phyloP scores from a whole-genome alignment of 441 rosid species.

The Croton laevigatus region DNA sequence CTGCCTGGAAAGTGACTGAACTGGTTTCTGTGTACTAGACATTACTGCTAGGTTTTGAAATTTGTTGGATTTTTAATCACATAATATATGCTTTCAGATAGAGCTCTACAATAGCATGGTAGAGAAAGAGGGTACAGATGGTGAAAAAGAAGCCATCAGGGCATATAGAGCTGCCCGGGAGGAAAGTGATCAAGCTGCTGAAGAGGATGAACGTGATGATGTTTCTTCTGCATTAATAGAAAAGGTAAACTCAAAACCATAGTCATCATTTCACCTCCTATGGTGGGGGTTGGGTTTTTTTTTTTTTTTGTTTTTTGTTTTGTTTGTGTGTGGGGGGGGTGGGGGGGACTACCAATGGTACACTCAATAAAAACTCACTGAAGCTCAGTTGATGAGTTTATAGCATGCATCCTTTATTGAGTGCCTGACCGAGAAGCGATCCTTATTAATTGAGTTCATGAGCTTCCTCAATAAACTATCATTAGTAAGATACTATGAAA shows the following conservation, averaged over 20 bases:
- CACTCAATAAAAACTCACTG: no score
- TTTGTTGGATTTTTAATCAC: neutral
- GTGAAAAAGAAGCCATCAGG: slow-evolving; percentile 59
- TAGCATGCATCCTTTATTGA: no score
- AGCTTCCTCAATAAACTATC: no score
- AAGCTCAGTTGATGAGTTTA: no score
- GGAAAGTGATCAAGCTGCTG: slow-evolving; percentile 45
- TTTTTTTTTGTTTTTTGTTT: no score
- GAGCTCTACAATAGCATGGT: slow-evolving; percentile 76
- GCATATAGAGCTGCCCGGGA: slow-evolving; percentile 77
- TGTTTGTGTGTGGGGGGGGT: no score
- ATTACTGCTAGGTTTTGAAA: neutral
- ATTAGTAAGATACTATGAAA: no score
- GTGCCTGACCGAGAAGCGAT: no score
- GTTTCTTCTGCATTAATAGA: slow-evolving; percentile 81
- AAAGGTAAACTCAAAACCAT: slow-evolving; percentile 35
- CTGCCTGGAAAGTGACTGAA: slow-evolving; percentile 3
- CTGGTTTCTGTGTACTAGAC: neutral
- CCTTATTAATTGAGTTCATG: no score
- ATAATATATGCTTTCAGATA: slow-evolving; percentile 39
- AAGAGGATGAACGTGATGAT: slow-evolving; percentile 44
- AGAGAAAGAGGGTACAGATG: slow-evolving; percentile 58
- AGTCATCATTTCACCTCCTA: neutral
- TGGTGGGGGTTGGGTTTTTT: no score
- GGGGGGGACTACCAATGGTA: no score